Evolutionary conservation across 345 rosid species (phyloP).

Genomic region (Rhodamnia argentea): DNA sequence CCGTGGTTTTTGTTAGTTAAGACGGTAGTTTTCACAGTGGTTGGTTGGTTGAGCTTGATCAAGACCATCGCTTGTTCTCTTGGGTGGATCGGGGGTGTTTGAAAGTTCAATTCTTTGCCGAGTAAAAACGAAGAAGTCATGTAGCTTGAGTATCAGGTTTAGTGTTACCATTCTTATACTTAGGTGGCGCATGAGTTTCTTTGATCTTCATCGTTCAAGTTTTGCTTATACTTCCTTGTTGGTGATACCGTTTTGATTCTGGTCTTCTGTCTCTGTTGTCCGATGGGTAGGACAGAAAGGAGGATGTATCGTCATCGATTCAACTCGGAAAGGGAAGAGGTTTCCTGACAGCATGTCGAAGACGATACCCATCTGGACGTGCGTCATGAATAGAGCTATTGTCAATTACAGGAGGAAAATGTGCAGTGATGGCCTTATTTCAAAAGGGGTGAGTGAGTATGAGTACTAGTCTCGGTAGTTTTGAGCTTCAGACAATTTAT

Average conservation of each 20-base stretch:
- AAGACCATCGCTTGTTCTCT: neutral
- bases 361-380: conserved; percentile 91
- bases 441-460: conserved; percentile 20
- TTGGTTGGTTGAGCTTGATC: neutral
- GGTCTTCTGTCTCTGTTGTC: conserved; percentile 4
- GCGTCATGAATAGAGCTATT: conserved; percentile 68
- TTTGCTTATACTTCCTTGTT: neutral
- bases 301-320: conserved; percentile 82
- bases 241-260: neutral
- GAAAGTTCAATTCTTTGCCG: neutral
- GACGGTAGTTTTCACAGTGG: neutral
- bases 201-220: neutral
- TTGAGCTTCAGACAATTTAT: neutral
- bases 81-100: neutral
- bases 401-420: conserved; percentile 20
- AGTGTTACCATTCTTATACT: neutral
- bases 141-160: neutral
- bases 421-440: conserved; percentile 7
- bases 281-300: conserved; percentile 69
- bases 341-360: conserved; percentile 98
- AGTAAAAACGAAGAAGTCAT: neutral
- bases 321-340: conserved; percentile 82
- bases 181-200: neutral
- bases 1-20: neutral
- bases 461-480: neutral